These are phyloP conservation scores for Aureobasidium sp. DNA, from an alignment of 2,329 filamentous ascomycete species.

Conservation along the genomic window DNA sequence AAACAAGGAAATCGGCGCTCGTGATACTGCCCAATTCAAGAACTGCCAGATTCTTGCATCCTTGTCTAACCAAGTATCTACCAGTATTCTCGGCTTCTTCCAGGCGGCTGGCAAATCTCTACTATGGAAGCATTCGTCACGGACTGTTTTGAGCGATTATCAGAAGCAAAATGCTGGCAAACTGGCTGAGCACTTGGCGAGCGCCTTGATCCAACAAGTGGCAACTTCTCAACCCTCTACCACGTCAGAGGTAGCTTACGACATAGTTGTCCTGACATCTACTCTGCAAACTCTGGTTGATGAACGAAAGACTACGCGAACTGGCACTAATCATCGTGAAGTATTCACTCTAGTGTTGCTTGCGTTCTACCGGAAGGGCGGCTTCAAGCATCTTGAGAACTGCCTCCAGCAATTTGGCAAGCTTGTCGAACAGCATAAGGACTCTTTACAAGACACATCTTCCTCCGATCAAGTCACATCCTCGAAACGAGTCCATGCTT, in stretches of 20 bases:
- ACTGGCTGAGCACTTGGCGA: conserved; percentile 63
- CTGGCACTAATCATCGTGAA: conserved; percentile 40
- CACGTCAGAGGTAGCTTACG: conserved; percentile 51
- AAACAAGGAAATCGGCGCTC: not conserved
- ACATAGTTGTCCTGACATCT: conserved; percentile 72
- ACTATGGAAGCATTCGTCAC: conserved; percentile 55
- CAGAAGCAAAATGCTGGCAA: conserved; percentile 54
- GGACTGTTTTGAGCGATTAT: conserved; percentile 49
- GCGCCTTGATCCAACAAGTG: conserved; percentile 56
- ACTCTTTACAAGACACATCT: conserved; percentile 25
- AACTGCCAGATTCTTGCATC: conserved; percentile 74
- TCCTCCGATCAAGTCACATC: conserved; percentile 5
- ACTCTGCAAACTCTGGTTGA: conserved; percentile 76
- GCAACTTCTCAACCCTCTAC: not conserved
- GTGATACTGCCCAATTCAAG: conserved; percentile 45
- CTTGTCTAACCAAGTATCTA: conserved; percentile 70
- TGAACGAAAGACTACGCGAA: conserved; percentile 38
- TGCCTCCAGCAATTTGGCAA: conserved; percentile 25
- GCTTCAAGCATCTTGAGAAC: conserved; percentile 65
- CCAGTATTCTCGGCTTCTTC: conserved; percentile 76
- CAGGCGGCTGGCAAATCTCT: conserved; percentile 78
- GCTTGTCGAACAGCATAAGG: conserved; percentile 20
- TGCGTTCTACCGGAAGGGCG: conserved; percentile 76
- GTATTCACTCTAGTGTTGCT: conserved; percentile 67
- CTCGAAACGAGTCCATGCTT: conserved; percentile 12